Base-by-base conservation (phyloP, 2,329 filamentous ascomycete genomes). In the Ciborinia camelliae region DNA sequence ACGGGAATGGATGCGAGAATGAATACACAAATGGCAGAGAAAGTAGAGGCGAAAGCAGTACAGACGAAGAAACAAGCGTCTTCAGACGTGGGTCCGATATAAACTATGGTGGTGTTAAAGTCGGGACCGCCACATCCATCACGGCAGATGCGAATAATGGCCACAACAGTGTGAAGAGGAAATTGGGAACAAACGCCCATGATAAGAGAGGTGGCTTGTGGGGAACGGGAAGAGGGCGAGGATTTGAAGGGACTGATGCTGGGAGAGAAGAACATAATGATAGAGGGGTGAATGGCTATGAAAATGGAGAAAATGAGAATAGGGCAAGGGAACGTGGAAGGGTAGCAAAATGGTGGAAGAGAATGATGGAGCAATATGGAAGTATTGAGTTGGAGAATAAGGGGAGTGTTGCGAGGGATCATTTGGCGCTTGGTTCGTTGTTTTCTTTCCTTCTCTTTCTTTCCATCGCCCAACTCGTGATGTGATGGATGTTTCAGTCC, bases 351-450 rank as follows among this genome's bases (percentile, higher is more conserved):
- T 86, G 87, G 83, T 86, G 83, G 81, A 78, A 79, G 70, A 73
- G 74, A 39, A 75, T 84, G 47, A 70, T 81, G 30, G 77, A 74
- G 9, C 76, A 80, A 65, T 81, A 88, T 69, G 73, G 74, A 35
- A 70, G 68, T 48, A 82, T 95, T 60, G 90, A 94, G 79, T 77
- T 95, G 66, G 91, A 95, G 76, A 95, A 95, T 73, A 94, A 92
- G 77, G 91, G 91, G 47, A 91, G 88, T 73, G 90, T 94, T 47
- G 91, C 91, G 14, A 81, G 91, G 72, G 91, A 95, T 76, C 91
- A 95, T 78, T 79, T 95, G 63, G 91, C 91, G 28, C 78, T 95
- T 57, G 90, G 90, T 93, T 76, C 28, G 68, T 62, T 2, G 18
- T 35, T n/a, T 23, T 32, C 41, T 62, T 67, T 54, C 18, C 52